Conservation (phyloP, 75 land plant genomes). For the Isoetes taiwanensis region DNA sequence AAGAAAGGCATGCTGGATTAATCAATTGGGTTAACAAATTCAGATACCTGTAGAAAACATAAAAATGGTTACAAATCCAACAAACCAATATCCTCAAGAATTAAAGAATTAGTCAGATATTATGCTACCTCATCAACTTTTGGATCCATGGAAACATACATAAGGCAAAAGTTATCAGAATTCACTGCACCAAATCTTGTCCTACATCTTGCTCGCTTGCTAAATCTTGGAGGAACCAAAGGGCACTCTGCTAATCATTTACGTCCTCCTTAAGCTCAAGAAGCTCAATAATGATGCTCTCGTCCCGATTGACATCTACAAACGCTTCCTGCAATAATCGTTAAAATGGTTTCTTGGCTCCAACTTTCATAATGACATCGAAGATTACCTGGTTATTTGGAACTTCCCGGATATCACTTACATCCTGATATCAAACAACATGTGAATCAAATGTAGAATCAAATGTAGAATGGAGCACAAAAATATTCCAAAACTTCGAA, state of each 20-base stretch:
- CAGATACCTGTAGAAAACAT: constrained; percentile 37
- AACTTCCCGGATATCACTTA: constrained; percentile 70
- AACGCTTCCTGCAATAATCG: constrained; percentile 47
- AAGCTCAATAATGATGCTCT: constrained; percentile 84
- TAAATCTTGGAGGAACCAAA: constrained; percentile 77
- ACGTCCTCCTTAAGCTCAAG: constrained; percentile 67
- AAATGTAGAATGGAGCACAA: background rate
- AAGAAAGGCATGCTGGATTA: constrained; percentile 26
- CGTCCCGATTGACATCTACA: constrained; percentile 75
- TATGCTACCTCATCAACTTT: background rate
- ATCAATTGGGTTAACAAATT: constrained; percentile 36
- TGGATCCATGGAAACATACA: background rate
- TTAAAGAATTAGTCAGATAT: background rate
- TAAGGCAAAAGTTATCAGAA: background rate
- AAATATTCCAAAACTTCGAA: background rate
- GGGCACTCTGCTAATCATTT: constrained; percentile 58
- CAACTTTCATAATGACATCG: background rate
- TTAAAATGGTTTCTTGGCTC: background rate
- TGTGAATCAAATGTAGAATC: background rate
- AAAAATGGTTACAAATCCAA: background rate
- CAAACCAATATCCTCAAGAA: background rate
- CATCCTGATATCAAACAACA: constrained; percentile 38
- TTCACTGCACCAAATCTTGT: constrained; percentile 34
- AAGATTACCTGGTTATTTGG: constrained; percentile 74
- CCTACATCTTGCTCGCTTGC: constrained; percentile 75